A percentile compares a stretch with the other conserved stretches of the same genome.
Conservation (phyloP, 306 rosid species). For the Carpinus viminea region DNA sequence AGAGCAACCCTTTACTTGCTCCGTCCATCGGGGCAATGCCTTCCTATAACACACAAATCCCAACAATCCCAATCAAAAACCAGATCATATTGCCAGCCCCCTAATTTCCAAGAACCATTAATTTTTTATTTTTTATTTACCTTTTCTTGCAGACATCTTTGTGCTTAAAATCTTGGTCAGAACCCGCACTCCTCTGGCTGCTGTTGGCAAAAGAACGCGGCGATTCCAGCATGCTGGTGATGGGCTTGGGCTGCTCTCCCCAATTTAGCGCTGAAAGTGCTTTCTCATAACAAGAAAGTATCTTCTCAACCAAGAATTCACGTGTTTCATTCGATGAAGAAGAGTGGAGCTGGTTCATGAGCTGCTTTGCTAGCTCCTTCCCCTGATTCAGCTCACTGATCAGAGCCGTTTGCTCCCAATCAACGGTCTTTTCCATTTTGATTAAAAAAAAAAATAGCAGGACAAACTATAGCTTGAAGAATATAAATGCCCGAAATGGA, state of each 20-base stretch:
- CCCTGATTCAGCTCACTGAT: conserved; percentile 61
- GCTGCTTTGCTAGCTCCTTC: conserved; percentile 58
- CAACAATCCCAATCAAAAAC: conserved; percentile 8
- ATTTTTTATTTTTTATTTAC: conserved; percentile 28
- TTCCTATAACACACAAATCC: conserved; percentile 51
- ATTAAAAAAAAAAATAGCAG: not conserved
- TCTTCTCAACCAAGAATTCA: conserved; percentile 46
- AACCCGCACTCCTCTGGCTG: conserved; percentile 46
- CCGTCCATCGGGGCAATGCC: conserved; percentile 50
- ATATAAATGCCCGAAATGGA: not conserved
- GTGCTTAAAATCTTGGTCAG: conserved; percentile 44
- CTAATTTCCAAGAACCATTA: conserved; percentile 4
- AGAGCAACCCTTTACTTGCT: conserved; percentile 52
- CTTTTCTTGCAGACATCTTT: conserved; percentile 62
- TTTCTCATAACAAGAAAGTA: conserved; percentile 57
- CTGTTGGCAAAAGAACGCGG: conserved; percentile 40
- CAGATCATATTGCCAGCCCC: conserved; percentile 13
- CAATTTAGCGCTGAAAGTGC: conserved; percentile 44
- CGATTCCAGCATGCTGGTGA: conserved; percentile 27
- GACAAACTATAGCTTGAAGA: not conserved
- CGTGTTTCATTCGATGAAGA: conserved; percentile 42
- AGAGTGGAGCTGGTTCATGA: conserved; percentile 35
- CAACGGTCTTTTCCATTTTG: conserved; percentile 40
- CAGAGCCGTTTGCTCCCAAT: conserved; percentile 43
- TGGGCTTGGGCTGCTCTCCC: conserved; percentile 30